phyloP scores from a whole-genome alignment of 805 yeast genomes.

The Candida maris region DNA sequence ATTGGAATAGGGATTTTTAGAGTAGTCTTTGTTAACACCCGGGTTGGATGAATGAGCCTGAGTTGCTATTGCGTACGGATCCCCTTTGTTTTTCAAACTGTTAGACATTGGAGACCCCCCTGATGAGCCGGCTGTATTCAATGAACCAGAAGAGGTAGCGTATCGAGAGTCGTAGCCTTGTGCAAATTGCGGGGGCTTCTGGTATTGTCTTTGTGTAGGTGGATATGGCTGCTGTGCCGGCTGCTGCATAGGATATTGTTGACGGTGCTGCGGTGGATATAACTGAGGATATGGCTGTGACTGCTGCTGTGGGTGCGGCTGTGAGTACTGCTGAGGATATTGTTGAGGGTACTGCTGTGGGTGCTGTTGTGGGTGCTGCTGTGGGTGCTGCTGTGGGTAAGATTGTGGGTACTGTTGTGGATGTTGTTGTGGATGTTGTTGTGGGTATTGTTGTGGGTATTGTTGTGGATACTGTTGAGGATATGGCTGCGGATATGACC shows the following conservation, averaged over 20 bases:
- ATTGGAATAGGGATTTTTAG: slow-evolving; percentile 21
- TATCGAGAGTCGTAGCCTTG: slow-evolving; percentile 3
- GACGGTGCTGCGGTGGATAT: no score
- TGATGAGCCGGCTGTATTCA: slow-evolving; percentile 5
- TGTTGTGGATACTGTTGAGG: slow-evolving; percentile 8
- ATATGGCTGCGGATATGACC: slow-evolving; percentile 7
- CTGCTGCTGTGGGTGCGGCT: not conserved
- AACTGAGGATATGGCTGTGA: slow-evolving; percentile 1
- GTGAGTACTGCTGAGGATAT: not conserved
- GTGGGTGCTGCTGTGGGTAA: not conserved
- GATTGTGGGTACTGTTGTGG: slow-evolving; percentile 1
- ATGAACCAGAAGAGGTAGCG: slow-evolving; percentile 12
- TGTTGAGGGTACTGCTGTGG: not conserved
- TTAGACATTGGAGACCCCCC: slow-evolving; percentile 1
- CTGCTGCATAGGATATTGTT: slow-evolving; percentile 3
- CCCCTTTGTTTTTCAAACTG: slow-evolving; percentile 6
- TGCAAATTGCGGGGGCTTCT: slow-evolving; percentile 3
- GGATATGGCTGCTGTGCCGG: slow-evolving; percentile 4
- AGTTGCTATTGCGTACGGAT: slow-evolving; percentile 17
- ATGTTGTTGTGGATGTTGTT: slow-evolving; percentile 10
- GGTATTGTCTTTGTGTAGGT: slow-evolving; percentile 11
- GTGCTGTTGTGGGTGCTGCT: not conserved
- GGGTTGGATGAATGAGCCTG: slow-evolving; percentile 20
- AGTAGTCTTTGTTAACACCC: slow-evolving; percentile 3
- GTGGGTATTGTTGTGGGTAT: slow-evolving; percentile 20